phyloP scores from a whole-genome alignment of 192 early-diverging fungal genomes.

The Lobosporangium transversale region DNA sequence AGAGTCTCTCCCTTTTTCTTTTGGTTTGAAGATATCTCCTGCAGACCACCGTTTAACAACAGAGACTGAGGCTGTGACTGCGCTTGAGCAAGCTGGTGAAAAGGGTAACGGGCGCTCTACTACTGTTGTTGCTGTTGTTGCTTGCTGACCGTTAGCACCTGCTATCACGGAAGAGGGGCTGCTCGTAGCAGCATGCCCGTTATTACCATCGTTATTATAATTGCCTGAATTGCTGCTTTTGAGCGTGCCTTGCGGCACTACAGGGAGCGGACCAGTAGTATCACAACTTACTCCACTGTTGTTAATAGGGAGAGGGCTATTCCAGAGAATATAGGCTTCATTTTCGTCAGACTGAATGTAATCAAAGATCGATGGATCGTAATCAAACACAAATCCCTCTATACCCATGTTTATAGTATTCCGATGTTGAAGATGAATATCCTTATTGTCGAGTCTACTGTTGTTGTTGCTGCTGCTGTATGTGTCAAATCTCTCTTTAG shows the following conservation, averaged over 20 bases:
- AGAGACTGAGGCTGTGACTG: constrained; percentile 1
- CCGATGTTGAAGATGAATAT: not conserved
- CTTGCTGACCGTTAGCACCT: too few species aligned
- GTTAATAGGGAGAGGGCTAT: too few species aligned
- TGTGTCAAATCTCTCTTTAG: too few species aligned
- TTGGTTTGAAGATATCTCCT: constrained; percentile 19
- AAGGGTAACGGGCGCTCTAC: constrained; percentile 5
- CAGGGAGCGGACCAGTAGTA: not conserved
- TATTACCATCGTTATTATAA: too few species aligned
- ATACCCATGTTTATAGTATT: not conserved
- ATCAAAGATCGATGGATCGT: constrained; percentile 32
- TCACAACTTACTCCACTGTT: not conserved
- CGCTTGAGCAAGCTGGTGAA: constrained; percentile 5
- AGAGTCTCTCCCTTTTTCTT: constrained; percentile 22
- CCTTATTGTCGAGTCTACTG: not conserved
- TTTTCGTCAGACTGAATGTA: constrained; percentile 30
- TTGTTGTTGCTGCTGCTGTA: too few species aligned
- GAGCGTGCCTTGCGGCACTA: not conserved
- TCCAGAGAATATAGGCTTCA: constrained; percentile 45
- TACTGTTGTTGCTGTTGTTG: constrained; percentile 1
- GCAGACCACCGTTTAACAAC: constrained; percentile 34
- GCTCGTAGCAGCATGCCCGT: too few species aligned
- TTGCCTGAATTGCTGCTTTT: too few species aligned
- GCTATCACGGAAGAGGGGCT: too few species aligned
- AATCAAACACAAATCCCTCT: constrained; percentile 8